Conservation (phyloP, 108 stramenopile genomes). For the Fragilariopsis cylindrus region DNA sequence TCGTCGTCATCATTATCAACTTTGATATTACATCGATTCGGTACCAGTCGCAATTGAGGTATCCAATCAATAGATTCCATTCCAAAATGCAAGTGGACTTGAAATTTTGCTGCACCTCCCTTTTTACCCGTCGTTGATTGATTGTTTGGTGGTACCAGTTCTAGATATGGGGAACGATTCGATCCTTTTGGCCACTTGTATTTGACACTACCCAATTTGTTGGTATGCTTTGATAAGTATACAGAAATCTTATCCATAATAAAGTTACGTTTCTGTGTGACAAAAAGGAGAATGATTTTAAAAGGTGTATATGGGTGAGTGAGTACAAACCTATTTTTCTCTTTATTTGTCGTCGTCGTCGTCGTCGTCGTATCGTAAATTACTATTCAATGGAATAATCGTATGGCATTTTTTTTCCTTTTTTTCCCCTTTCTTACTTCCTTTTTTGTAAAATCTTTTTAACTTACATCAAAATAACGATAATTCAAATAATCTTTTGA, state of each 20-base stretch:
- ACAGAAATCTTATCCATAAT: conserved; percentile 59
- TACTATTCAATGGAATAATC: too few species aligned
- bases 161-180: conserved; percentile 47
- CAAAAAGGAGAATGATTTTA: conserved; percentile 4
- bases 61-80: conserved; percentile 73
- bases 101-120: conserved; percentile 54
- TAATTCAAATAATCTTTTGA: conserved; percentile 79
- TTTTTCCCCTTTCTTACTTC: background rate
- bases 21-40: conserved; percentile 73
- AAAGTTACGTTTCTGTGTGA: conserved; percentile 70
- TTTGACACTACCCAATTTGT: conserved; percentile 25
- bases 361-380: background rate
- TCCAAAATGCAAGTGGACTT: conserved; percentile 74
- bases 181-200: conserved; percentile 49
- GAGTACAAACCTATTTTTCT: background rate
- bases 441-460: background rate
- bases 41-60: conserved; percentile 70
- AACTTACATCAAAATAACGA: conserved; percentile 81
- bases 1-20: background rate
- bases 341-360: too few species aligned
- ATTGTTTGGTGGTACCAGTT: conserved; percentile 36
- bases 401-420: background rate
- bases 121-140: conserved; percentile 1
- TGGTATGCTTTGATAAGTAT: conserved; percentile 49
- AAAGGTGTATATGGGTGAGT: background rate